Percentiles rank a stretch among this genome's conserved stretches.
phyloP scores from a whole-genome alignment of 768 basidiomycete species.

The Naematelia encephala region DNA sequence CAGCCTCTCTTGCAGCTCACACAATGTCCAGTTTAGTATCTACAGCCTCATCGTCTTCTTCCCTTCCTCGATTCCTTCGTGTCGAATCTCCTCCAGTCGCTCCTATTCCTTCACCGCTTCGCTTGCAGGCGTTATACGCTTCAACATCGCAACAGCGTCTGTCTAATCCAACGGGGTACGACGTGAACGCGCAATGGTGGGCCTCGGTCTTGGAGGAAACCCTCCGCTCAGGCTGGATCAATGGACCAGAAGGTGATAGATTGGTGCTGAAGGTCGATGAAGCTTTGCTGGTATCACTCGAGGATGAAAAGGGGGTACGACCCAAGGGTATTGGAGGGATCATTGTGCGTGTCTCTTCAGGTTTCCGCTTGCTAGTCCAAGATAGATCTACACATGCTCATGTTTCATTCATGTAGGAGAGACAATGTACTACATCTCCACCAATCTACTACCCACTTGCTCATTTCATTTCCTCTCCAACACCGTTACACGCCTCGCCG shows the following conservation, averaged over 20 bases:
- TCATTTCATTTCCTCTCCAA: conserved; percentile 34
- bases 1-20: not conserved
- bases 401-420: conserved; percentile 22
- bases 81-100: conserved; percentile 23
- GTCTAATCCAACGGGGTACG: conserved; percentile 77
- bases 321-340: conserved; percentile 49
- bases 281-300: conserved; percentile 27
- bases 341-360: conserved; percentile 28
- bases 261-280: conserved; percentile 44
- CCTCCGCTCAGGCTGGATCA: conserved; percentile 36
- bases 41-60: conserved; percentile 1
- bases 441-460: conserved; percentile 33
- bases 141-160: conserved; percentile 79
- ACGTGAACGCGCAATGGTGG: conserved; percentile 87
- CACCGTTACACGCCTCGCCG: conserved; percentile 38
- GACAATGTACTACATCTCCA: conserved; percentile 14
- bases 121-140: conserved; percentile 66
- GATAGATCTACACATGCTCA: not conserved
- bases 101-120: conserved; percentile 34
- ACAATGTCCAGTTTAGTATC: not conserved
- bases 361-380: not conserved
- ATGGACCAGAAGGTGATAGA: conserved; percentile 29
- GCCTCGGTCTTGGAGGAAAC: conserved; percentile 30
- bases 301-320: conserved; percentile 29
- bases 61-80: conserved; percentile 21